These are phyloP conservation scores for Hericium coralloides DNA, from an alignment of 768 basidiomycete species.

Conservation along the genomic window DNA sequence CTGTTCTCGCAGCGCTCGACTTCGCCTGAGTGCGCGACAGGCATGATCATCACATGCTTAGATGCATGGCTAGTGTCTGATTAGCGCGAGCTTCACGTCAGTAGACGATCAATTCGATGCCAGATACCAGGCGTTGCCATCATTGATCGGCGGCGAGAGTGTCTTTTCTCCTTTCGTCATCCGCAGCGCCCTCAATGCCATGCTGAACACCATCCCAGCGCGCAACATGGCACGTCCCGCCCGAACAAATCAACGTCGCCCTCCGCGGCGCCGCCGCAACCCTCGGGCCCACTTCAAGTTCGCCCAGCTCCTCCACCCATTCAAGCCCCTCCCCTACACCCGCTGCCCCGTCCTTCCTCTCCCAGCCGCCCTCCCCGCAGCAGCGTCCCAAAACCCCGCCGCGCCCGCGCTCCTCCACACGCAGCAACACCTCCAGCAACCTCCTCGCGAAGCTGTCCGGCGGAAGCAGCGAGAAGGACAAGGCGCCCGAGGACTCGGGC, in stretches of 20 bases:
- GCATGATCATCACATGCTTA: no score
- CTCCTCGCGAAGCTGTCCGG: slow-evolving; percentile 8
- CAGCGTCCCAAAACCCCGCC: neutral
- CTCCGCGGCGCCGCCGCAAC: slow-evolving; percentile 48
- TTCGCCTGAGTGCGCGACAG: neutral
- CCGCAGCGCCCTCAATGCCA: neutral
- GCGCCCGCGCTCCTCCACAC: slow-evolving; percentile 2
- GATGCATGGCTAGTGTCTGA: no score
- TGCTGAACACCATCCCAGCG: slow-evolving; percentile 28
- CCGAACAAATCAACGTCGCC: slow-evolving; percentile 46
- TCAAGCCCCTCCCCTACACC: neutral
- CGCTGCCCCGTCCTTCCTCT: neutral
- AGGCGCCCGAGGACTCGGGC: slow-evolving; percentile 18
- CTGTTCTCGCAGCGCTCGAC: neutral
- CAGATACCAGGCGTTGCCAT: no score
- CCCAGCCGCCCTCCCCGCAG: neutral
- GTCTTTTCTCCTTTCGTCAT: no score
- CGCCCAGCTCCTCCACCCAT: slow-evolving; percentile 1
- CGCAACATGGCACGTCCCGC: slow-evolving; percentile 73
- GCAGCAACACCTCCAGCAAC: slow-evolving; percentile 19
- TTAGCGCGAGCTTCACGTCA: no score
- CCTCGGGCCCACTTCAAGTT: neutral
- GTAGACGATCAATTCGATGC: no score
- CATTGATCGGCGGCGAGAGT: no score
- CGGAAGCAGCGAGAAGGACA: slow-evolving; percentile 7